phyloP scores from a whole-genome alignment of 768 basidiomycete species.

The Boletellus ananas region DNA sequence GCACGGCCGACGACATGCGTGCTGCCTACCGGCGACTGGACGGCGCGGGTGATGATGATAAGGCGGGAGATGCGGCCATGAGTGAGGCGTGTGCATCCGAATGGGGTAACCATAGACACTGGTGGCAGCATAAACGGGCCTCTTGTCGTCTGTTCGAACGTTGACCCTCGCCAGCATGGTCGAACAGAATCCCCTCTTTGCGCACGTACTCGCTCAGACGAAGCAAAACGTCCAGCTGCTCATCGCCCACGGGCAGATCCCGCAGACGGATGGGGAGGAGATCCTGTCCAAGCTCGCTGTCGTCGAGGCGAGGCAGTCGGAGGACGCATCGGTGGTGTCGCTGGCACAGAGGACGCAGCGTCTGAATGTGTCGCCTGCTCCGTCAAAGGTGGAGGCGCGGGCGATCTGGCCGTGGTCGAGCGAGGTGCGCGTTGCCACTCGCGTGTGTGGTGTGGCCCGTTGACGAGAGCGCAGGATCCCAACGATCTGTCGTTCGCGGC shows the following conservation, averaged over 20 bases:
- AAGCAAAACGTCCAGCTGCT: slow-evolving; percentile 46
- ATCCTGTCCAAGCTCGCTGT: slow-evolving; percentile 38
- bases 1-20: too few species aligned
- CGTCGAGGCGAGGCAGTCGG: slow-evolving; percentile 19
- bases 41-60: too few species aligned
- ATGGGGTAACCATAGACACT: slow-evolving; percentile 22
- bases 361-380: slow-evolving; percentile 24
- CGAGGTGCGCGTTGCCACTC: slow-evolving; percentile 19
- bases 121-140: slow-evolving; percentile 10
- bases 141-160: not conserved
- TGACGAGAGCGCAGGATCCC: slow-evolving; percentile 48
- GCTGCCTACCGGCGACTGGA: too few species aligned
- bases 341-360: slow-evolving; percentile 22
- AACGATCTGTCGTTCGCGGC: slow-evolving; percentile 71
- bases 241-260: slow-evolving; percentile 39
- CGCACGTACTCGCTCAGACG: slow-evolving; percentile 45
- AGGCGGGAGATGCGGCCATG: too few species aligned
- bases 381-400: slow-evolving; percentile 25
- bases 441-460: not conserved
- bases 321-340: slow-evolving; percentile 14
- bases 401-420: slow-evolving; percentile 30
- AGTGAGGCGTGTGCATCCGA: too few species aligned
- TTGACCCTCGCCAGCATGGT: slow-evolving; percentile 17
- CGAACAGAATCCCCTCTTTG: slow-evolving; percentile 22
- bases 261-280: slow-evolving; percentile 35